Evolutionary conservation across 129 eudicot genomes (phyloP), one percentile per base, ranked within the genome.

Genomic region (Glebionis coronaria): DNA sequence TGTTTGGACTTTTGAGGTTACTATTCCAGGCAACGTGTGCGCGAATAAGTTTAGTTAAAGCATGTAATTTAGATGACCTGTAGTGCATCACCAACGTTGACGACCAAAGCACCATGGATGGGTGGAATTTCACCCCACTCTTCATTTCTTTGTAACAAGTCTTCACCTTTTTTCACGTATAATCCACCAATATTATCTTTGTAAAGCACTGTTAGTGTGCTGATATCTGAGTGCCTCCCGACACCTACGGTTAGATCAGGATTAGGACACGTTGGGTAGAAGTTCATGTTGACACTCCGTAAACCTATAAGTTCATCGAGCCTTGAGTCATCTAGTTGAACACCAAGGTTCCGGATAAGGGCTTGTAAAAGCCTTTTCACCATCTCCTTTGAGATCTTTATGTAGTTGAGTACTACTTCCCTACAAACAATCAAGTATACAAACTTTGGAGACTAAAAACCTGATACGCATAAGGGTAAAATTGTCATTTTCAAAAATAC

Each of bases 211-310:
- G 88, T 83, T 19, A 83, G 67, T 11, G 68, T 73, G 31, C 77
- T 77, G 77, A 80, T 56, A 64, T 83, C 88, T 0, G 82, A 83
- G 71, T 83, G 88, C 19, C 75, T 65, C 2, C 71, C 82, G 42
- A 83, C 88, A 0, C 88, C 88, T 12, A 83, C 72, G 0, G 88
- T 83, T 50, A 83, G 75, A 42, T 83, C 88, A 0, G 88, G 85
- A 28, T 80, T 70, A 10, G 88, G 88, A 69, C 85, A 80, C 12
- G 50, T 40, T 3, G 82, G 82, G 69, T 83, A 80, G 63, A 67
- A 76, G 75, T 76, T 83, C 75, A 80, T 73, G 73, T 73, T 73
- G 5, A 83, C 82, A 73, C 60, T 59, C 35, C 56, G 80, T 2
- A 19, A 50, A 35, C 85, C 80, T 4, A 46, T 16, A 18, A 83